These are phyloP conservation scores for Rhododendron vialii DNA, from an alignment of 148 eudicot genomes.

Conservation along the genomic window DNA sequence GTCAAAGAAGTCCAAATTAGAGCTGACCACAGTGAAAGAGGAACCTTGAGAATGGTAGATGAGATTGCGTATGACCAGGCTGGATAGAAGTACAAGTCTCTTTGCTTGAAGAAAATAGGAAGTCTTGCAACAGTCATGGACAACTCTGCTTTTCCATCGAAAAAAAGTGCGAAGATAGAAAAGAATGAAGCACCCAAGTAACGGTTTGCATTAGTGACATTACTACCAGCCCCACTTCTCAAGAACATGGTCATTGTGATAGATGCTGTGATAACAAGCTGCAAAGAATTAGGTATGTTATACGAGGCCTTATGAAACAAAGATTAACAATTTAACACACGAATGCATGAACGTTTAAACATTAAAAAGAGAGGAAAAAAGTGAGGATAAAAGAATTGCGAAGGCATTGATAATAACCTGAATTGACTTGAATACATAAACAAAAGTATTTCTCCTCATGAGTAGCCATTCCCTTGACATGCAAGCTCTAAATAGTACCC, in stretches of 20 bases:
- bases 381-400: neutral
- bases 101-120: constrained; percentile 69
- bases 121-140: constrained; percentile 67
- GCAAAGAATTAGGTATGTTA: constrained; percentile 18
- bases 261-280: constrained; percentile 50
- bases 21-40: constrained; percentile 52
- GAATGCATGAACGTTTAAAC: neutral
- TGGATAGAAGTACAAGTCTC: constrained; percentile 72
- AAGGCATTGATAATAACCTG: constrained; percentile 39
- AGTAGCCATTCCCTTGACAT: constrained; percentile 69
- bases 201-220: constrained; percentile 48
- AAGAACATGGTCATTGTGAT: constrained; percentile 63
- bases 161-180: constrained; percentile 44
- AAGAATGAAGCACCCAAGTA: constrained; percentile 74
- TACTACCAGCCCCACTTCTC: constrained; percentile 48
- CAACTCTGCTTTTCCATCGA: constrained; percentile 68
- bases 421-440: constrained; percentile 55
- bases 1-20: constrained; percentile 65
- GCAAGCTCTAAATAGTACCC: constrained; percentile 69
- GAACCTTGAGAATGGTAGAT: constrained; percentile 62
- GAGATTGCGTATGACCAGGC: constrained; percentile 93
- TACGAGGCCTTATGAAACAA: neutral
- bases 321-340: neutral
- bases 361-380: neutral
- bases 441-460: constrained; percentile 63